Base-by-base conservation (phyloP, 2,329 filamentous ascomycete genomes). In the Cercospora janseana region DNA sequence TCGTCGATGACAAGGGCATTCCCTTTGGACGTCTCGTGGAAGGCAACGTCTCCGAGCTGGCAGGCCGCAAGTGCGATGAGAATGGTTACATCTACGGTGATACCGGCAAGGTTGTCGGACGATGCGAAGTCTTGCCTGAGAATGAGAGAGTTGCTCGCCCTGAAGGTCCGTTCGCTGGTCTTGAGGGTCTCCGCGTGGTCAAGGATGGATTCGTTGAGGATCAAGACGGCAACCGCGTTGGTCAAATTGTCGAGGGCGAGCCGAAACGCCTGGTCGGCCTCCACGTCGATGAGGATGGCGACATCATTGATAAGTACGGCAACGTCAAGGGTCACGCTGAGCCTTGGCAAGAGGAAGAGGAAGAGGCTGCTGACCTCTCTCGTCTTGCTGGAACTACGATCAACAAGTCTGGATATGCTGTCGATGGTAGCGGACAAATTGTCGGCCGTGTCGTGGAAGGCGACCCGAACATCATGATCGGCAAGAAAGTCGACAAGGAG, bases 261-360 rank as follows among this genome's bases (percentile, higher is more conserved):
- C 67, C 78, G 23, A 89, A 88, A 76, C 74, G 76, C 46, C 78
- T 94, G 1, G 81, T 84, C 34, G 88, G 88, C 13, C 85, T 87
- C 35, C 63, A 75, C 7, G 88, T 93, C 12, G 88, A 94, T 51
- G 85, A 88, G 57, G 88, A 94, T 57, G 88, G 88, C 31, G 88
- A 93, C 51, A 83, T 94, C 21, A 76, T 87, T 46, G 88, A 93
- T 74, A 83, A 83, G 67, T 90, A 77, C 58, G 80, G 80, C 57
- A 83, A 82, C 57, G 76, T 80, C 45, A 77, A 83, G 65, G 80
- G 79, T 9, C 78, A 79, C 43, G 80, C 79, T 47, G 78, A 82
- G 62, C 78, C 78, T 9, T 63, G 82, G 79, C 70, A 74, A 53
- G 70, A 70, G 49, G 79, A 79, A 61, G 71, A 67, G 32, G 69